A percentile compares a stretch with the other conserved stretches of the same genome.
Evolutionary conservation across 225 moss, liverwort and hornwort species (phyloP).

Genomic region (Rhytidiadelphus loreus): DNA sequence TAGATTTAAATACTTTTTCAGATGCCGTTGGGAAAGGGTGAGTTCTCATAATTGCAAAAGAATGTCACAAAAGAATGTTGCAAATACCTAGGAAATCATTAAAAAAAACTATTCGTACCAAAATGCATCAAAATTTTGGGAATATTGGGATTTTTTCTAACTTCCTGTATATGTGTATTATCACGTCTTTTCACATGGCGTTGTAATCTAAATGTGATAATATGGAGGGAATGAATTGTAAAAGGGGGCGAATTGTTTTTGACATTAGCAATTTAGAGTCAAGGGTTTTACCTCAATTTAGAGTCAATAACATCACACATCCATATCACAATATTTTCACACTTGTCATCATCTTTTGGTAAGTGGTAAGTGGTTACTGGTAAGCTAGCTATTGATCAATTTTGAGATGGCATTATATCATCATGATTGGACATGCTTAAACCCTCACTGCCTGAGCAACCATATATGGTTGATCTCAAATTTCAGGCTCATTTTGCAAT

Average conservation of each 20-base stretch:
- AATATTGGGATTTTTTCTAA: not conserved
- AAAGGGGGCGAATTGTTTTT: not conserved
- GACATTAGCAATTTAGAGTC: not conserved
- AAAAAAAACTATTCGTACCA: not conserved
- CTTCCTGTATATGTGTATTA: not conserved
- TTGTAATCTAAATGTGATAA: not conserved
- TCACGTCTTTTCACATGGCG: not conserved
- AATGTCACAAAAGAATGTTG: not conserved
- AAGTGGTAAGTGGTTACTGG: no score
- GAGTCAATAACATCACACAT: not conserved
- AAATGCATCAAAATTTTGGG: not conserved
- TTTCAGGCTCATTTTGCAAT: no score
- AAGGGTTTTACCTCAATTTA: not conserved
- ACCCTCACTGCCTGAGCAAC: no score
- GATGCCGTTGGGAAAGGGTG: not conserved
- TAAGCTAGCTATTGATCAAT: no score
- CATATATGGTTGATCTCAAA: no score
- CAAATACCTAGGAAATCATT: not conserved
- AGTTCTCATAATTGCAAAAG: not conserved
- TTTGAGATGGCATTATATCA: no score
- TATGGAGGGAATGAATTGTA: not conserved
- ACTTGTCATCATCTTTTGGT: no score
- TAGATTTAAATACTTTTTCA: not conserved
- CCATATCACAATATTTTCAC: not conserved
- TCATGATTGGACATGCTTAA: no score